phyloP scores from a whole-genome alignment of 2,329 filamentous ascomycete genomes.

The Xylogone sp. region DNA sequence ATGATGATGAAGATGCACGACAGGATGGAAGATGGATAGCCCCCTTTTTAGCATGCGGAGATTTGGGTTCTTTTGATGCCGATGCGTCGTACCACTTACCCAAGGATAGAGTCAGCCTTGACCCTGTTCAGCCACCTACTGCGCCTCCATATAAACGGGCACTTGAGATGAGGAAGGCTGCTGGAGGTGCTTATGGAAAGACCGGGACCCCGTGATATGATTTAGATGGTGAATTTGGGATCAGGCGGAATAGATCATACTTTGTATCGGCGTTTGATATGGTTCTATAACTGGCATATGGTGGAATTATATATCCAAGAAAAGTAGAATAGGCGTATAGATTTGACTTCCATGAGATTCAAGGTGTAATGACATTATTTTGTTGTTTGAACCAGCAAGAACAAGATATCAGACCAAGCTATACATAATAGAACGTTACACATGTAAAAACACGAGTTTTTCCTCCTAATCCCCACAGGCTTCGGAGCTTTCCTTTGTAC shows the following conservation, averaged over 20 bases:
- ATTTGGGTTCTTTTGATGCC: slow-evolving; percentile 90
- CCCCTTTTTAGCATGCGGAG: slow-evolving; percentile 94
- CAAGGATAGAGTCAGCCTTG: slow-evolving; percentile 78
- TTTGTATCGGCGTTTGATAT: not conserved
- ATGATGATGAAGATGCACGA: slow-evolving; percentile 34
- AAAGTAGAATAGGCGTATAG: too few relatives aligned
- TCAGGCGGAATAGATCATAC: slow-evolving; percentile 33
- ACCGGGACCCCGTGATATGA: slow-evolving; percentile 8
- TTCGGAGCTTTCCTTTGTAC: not conserved
- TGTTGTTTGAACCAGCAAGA: not conserved
- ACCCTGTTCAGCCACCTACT: slow-evolving; percentile 92
- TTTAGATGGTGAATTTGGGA: not conserved
- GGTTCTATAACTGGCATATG: not conserved
- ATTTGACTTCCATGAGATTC: too few relatives aligned
- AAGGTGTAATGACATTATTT: not conserved
- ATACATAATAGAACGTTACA: not conserved
- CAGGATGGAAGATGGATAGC: slow-evolving; percentile 72
- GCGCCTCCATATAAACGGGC: slow-evolving; percentile 93
- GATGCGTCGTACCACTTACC: slow-evolving; percentile 92
- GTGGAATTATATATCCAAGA: not conserved
- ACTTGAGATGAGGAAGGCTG: slow-evolving; percentile 74
- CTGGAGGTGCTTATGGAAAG: slow-evolving; percentile 58
- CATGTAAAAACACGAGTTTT: not conserved
- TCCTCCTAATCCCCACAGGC: not conserved
- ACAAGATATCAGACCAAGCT: not conserved